Evolutionary conservation across 192 early-diverging fungal genomes (phyloP).

Genomic region (Gonapodya prolifera): DNA sequence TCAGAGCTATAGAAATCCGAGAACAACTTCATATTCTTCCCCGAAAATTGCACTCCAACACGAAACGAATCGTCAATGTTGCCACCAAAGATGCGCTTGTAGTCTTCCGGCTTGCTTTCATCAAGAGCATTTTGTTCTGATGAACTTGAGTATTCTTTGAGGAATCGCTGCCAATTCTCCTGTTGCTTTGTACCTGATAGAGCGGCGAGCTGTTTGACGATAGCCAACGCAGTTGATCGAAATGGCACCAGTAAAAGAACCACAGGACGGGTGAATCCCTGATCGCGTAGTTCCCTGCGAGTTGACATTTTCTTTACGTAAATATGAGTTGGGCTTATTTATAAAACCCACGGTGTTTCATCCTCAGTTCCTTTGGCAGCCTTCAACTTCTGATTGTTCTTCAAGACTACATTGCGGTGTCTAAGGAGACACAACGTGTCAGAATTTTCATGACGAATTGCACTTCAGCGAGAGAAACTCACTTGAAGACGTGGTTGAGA

Average conservation of each 20-base stretch:
- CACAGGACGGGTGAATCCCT: conserved; percentile 88
- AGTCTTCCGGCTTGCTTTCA: conserved; percentile 39
- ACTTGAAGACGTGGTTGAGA: conserved; percentile 83
- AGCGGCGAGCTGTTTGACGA: conserved; percentile 62
- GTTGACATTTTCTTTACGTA: not conserved
- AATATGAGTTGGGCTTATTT: not conserved
- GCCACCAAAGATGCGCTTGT: conserved; percentile 69
- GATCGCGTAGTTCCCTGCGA: conserved; percentile 70
- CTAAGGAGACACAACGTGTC: conserved; percentile 12
- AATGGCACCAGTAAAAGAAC: conserved; percentile 84
- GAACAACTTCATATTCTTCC: conserved; percentile 77
- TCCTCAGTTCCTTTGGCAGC: conserved; percentile 22
- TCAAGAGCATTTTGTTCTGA: conserved; percentile 7
- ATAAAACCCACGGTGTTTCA: not conserved
- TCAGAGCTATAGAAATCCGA: conserved; percentile 81
- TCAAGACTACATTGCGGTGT: conserved; percentile 57
- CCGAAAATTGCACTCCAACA: conserved; percentile 78
- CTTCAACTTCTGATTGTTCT: conserved; percentile 64
- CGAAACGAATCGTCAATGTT: conserved; percentile 95
- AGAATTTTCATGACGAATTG: not conserved
- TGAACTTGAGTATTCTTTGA: conserved; percentile 3
- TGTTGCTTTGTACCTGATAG: conserved; percentile 72
- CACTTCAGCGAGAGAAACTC: conserved; percentile 4
- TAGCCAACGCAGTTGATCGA: conserved; percentile 63
- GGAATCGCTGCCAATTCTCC: conserved; percentile 11